Percentiles rank a stretch among this genome's conserved stretches.
phyloP scores from a whole-genome alignment of 306 rosid species.

The Malus fusca region DNA sequence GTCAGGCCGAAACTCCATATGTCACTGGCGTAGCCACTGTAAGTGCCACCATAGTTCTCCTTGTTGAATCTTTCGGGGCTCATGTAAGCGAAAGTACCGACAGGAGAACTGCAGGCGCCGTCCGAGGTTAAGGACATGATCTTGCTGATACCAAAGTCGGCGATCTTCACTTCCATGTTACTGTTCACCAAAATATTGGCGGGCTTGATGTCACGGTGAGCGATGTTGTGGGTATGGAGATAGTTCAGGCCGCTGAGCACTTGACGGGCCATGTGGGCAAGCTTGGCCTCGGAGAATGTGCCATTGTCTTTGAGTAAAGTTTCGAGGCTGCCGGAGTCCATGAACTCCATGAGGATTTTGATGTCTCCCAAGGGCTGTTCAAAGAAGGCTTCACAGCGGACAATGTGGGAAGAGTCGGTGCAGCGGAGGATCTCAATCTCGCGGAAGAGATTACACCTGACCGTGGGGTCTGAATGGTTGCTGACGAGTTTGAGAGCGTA shows the following conservation, averaged over 20 bases:
- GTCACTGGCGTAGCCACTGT: constrained; percentile 69
- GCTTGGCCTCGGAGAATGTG: constrained; percentile 45
- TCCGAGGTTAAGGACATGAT: constrained; percentile 59
- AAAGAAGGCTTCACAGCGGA: constrained; percentile 48
- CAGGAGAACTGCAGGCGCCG: constrained; percentile 59
- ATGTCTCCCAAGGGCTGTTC: constrained; percentile 79
- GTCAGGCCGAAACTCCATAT: constrained; percentile 89
- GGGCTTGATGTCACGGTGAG: constrained; percentile 78
- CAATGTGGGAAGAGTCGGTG: constrained; percentile 58
- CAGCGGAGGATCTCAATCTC: constrained; percentile 76
- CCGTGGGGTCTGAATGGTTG: constrained; percentile 37
- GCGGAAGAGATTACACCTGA: constrained; percentile 51
- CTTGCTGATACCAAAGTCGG: constrained; percentile 81
- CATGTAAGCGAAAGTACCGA: constrained; percentile 91
- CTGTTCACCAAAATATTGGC: constrained; percentile 52
- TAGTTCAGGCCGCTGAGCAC: constrained; percentile 55
- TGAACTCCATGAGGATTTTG: constrained; percentile 71
- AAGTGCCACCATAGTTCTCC: constrained; percentile 55
- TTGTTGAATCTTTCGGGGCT: constrained; percentile 94
- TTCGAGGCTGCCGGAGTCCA: constrained; percentile 66
- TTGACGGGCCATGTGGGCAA: constrained; percentile 52
- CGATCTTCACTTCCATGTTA: constrained; percentile 57
- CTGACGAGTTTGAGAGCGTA: constrained; percentile 66
- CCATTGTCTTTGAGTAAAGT: constrained; percentile 30
- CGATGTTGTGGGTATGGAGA: constrained; percentile 64